Percentiles rank a stretch among this genome's conserved stretches.
These are phyloP conservation scores for Melaleuca alternifolia DNA, from an alignment of 345 rosid species.

Conservation along the genomic window DNA sequence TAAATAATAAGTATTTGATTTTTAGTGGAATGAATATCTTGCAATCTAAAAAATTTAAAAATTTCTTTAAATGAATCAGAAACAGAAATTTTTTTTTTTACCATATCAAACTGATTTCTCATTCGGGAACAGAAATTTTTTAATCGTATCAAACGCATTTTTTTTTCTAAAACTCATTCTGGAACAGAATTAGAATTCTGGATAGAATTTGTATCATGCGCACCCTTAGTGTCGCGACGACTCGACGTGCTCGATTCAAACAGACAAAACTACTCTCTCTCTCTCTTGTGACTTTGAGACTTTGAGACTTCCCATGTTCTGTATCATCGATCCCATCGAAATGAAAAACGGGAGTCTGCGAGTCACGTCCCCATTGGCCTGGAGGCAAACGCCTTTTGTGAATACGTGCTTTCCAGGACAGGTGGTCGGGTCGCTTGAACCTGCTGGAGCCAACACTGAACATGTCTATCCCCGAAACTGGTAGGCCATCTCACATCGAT, in stretches of 20 bases:
- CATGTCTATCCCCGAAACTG: neutral
- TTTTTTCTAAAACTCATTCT: too few species aligned
- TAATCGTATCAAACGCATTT: too few species aligned
- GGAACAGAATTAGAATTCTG: too few species aligned
- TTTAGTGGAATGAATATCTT: too few species aligned
- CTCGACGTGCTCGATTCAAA: neutral
- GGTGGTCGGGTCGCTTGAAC: neutral
- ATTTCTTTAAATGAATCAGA: too few species aligned
- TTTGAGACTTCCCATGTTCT: neutral
- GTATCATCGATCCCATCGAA: neutral
- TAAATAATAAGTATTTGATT: too few species aligned
- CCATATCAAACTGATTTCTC: too few species aligned
- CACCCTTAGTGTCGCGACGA: too few species aligned
- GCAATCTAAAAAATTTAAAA: too few species aligned
- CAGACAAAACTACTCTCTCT: neutral
- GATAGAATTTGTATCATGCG: too few species aligned
- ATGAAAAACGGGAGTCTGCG: neutral
- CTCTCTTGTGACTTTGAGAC: neutral
- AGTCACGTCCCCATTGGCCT: neutral
- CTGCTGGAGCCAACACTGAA: neutral
- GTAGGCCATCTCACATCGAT: neutral
- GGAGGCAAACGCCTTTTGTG: neutral
- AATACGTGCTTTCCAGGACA: neutral
- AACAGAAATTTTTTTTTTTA: too few species aligned
- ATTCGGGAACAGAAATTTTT: too few species aligned